Conservation (phyloP, 768 basidiomycete species). For the Lentinula aciculospora region DNA sequence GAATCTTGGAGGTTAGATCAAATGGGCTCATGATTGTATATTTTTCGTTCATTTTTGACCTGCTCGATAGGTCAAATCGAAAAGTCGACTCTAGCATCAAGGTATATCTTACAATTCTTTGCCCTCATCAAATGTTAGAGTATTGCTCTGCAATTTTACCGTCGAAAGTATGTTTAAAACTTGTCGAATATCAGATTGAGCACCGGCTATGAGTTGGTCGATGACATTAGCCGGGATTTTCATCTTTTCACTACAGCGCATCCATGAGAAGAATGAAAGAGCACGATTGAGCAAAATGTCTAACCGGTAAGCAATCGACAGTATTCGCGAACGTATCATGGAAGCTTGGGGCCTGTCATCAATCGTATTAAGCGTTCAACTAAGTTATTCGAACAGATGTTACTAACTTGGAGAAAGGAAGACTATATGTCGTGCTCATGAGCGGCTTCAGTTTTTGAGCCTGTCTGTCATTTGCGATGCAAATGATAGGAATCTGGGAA, state of each 20-base stretch:
- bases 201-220: constrained; percentile 83
- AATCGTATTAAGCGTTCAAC: constrained; percentile 8
- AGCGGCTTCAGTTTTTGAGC: constrained; percentile 93
- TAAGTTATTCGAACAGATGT: not conserved
- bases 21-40: constrained; percentile 89
- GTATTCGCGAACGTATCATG: constrained; percentile 78
- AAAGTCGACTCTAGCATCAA: not conserved
- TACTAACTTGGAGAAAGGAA: constrained; percentile 73
- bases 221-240: constrained; percentile 87
- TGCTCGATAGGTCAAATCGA: not conserved
- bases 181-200: constrained; percentile 95
- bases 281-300: constrained; percentile 13
- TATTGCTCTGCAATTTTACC: constrained; percentile 78
- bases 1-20: constrained; percentile 81
- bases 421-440: constrained; percentile 57
- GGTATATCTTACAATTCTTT: constrained; percentile 78
- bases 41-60: constrained; percentile 88
- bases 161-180: constrained; percentile 98
- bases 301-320: constrained; percentile 89
- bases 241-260: constrained; percentile 72
- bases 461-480: constrained; percentile 88
- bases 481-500: constrained; percentile 86
- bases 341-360: constrained; percentile 63
- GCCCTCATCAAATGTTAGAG: constrained; percentile 89
- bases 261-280: not conserved